Evolutionary conservation across 495 filamentous ascomycete species (phyloP).

Genomic region (Penicillium parvum): DNA sequence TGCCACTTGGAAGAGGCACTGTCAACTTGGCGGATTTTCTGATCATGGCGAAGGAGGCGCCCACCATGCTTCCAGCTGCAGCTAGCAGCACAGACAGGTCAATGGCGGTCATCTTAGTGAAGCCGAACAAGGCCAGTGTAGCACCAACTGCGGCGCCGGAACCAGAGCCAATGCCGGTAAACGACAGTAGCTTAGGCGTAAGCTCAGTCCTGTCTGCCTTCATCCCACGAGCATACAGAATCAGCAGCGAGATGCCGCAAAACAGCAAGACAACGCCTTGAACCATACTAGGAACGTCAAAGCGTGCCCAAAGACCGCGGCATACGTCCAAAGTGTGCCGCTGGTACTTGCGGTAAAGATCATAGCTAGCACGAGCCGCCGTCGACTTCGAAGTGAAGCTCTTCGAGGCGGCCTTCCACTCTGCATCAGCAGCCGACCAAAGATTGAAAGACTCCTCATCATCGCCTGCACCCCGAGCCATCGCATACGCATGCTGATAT

Average conservation of each 20-base stretch:
- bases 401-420: conserved; percentile 41
- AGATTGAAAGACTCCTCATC: conserved; percentile 52
- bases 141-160: conserved; percentile 35
- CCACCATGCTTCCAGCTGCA: conserved; percentile 58
- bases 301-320: conserved; percentile 82
- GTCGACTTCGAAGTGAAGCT: conserved; percentile 33
- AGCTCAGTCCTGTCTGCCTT: conserved; percentile 49
- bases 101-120: conserved; percentile 23
- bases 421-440: conserved; percentile 52
- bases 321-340: conserved; percentile 73
- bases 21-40: conserved; percentile 43
- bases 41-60: conserved; percentile 55
- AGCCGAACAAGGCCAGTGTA: conserved; percentile 15
- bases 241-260: conserved; percentile 58
- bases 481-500: conserved; percentile 69
- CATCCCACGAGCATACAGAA: conserved; percentile 65
- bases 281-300: conserved; percentile 80
- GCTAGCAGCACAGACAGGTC: conserved; percentile 41
- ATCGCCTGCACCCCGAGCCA: conserved; percentile 58
- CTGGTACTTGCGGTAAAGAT: conserved; percentile 69
- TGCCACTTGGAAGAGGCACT: conserved; percentile 64
- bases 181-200: conserved; percentile 44
- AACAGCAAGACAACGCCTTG: conserved; percentile 69
- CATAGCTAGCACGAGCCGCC: conserved; percentile 43
- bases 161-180: conserved; percentile 39